Evolutionary conservation across 2,329 filamentous ascomycete species (phyloP), one percentile per base, ranked within the genome.

Genomic region (Fusarium goolgardi): DNA sequence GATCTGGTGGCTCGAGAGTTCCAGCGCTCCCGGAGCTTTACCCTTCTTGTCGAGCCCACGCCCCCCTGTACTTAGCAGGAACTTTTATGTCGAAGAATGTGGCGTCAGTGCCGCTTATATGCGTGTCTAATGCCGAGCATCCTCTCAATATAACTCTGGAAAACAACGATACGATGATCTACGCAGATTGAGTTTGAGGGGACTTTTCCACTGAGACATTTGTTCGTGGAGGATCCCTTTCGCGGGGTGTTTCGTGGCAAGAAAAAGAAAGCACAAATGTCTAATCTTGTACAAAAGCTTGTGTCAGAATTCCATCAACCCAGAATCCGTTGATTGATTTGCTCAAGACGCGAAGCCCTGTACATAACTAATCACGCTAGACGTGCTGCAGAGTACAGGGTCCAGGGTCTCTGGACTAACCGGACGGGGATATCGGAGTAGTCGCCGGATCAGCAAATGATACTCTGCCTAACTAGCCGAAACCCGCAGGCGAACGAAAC

Each of bases 401-500:
- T 34, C 29, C 35, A 31, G 27, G 20, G 32, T 13, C 52, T 44
- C 32, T 44, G 23, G 9, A 2, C 25, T 15, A 23, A 25, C n/a
- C 7, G 2, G 23, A 35, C 50, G 31, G 59, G 44, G 59, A 25
- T 29, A 34, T 54, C 59, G 61, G 61, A 23, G 53, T 6, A 8
- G 46, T 47, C 59, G 60, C 61, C 61, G 46, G 61, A 64, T 64
- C 61, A 59, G 41, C 61, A 46, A 46, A 29, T 23, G 57, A 34
- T 34, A 39, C 23, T 54, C n/a, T 39, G 40, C n/a, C 20, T 18
- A 31, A 45, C 43, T 45, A 45, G 31, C 43, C 43, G 25, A 32
- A 45, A 45, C 27, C n/a, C 43, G 27, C n/a, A 31, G 43, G 43
- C 27, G 40, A 49, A 21, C 2, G 45, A 49, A 49, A 31, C 45